A percentile compares a stretch with the other conserved stretches of the same genome.
Evolutionary conservation across 2,329 filamentous ascomycete genomes (phyloP).

Genomic region (Raffaelea arxii): DNA sequence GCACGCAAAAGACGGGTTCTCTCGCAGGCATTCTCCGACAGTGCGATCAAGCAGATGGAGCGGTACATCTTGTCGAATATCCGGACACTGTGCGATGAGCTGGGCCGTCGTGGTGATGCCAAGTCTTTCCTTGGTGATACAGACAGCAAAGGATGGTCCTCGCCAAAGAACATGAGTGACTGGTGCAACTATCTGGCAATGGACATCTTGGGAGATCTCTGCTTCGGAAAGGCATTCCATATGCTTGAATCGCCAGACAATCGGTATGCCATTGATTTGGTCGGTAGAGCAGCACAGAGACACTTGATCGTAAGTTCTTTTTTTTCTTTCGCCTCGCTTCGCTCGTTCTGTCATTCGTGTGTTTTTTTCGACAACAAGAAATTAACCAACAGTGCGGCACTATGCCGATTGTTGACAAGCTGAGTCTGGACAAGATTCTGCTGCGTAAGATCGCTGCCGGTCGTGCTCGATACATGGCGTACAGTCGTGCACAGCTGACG

Average conservation of each 20-base stretch:
- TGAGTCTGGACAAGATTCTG: slow-evolving; percentile 57
- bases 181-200: slow-evolving; percentile 54
- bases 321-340: not conserved
- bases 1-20: slow-evolving; percentile 62
- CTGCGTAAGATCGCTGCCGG: slow-evolving; percentile 58
- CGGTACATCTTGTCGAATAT: slow-evolving; percentile 56
- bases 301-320: slow-evolving; percentile 53
- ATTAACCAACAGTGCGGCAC: slow-evolving; percentile 51
- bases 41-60: slow-evolving; percentile 58
- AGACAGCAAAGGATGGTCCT: slow-evolving; percentile 47
- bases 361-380: not conserved
- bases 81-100: slow-evolving; percentile 53
- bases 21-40: slow-evolving; percentile 61
- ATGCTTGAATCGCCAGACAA: slow-evolving; percentile 52
- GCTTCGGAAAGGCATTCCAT: slow-evolving; percentile 52
- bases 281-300: slow-evolving; percentile 57
- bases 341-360: not conserved
- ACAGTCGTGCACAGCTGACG: slow-evolving; percentile 56
- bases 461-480: slow-evolving; percentile 60
- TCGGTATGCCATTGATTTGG: slow-evolving; percentile 56
- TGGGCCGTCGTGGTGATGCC: slow-evolving; percentile 31
- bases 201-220: slow-evolving; percentile 52
- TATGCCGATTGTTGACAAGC: slow-evolving; percentile 58
- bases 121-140: too few relatives aligned
- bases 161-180: slow-evolving; percentile 51